Evolutionary conservation across 352 stramenopile species (phyloP), one percentile per base, ranked within the genome.

Genomic region (Globisporangium sylvaticum): DNA sequence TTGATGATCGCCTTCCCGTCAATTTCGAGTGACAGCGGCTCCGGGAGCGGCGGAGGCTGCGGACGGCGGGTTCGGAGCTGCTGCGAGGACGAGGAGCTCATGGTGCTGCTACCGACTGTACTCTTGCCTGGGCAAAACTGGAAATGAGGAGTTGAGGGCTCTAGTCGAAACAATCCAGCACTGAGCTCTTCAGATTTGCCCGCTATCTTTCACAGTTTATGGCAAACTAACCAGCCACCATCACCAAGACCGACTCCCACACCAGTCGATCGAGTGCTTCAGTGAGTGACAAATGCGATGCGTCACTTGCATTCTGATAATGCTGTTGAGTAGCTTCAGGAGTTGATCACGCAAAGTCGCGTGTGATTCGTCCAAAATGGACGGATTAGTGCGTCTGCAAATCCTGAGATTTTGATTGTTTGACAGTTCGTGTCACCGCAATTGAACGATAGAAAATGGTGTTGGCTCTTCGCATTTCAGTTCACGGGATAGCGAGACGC

Each of bases 1-100:
- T 81, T 75, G 54, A 84, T 74, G 31, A 57, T 70, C 50, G 74
- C 81, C 62, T 78, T 83, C 46, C 57, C 58, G 24, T 76, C 69
- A 14, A 83, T 70, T 0, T 76, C 44, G 6, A 83, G 22, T 7
- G 65, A 56, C 48, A 29, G 72, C 27, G 76, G 39, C 27, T 69
- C 57, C 8, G 74, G 76, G 42, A 83, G 69, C 15, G 62, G 57
- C 20, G 42, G 59, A 6, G 59, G 59, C 7, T 27, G 59, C 31
- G 18, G 32, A 34, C 34, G 57, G 44, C 55, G 15, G 9, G 6
- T 32, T 14, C 3, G 14, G 63, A n/a, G 54, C 46, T 37, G 34
- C 10, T 42, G 32, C 8, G 64, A 73, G 37, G 37, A 44, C 3
- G 39, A 42, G 34, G 39, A 18, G 55, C 20, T 42, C 14, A 32